Evolutionary conservation across 2,329 filamentous ascomycete species (phyloP).

Genomic region (Talaromyces islandicus): DNA sequence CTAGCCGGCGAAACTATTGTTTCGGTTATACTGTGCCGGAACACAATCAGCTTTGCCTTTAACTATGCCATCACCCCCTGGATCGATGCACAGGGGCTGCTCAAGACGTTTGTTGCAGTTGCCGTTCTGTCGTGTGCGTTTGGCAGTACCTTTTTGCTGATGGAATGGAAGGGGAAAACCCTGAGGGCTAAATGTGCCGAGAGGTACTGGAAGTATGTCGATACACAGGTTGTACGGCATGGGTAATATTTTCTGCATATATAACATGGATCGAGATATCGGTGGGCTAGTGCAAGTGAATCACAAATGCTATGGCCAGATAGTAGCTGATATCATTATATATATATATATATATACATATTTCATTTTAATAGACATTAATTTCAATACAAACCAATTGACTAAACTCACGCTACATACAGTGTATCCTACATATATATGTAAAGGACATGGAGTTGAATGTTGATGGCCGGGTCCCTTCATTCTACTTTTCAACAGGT

Average conservation of each 20-base stretch:
- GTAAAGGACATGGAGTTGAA: too few relatives aligned
- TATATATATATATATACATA: background rate
- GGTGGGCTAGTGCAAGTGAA: background rate
- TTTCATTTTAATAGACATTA: background rate
- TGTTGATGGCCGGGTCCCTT: too few relatives aligned
- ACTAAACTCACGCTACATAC: too few relatives aligned
- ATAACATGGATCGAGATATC: background rate
- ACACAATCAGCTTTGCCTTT: conserved; percentile 29
- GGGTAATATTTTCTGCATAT: background rate
- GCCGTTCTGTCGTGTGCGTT: conserved; percentile 34
- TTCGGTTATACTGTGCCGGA: conserved; percentile 45
- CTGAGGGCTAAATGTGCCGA: conserved; percentile 3
- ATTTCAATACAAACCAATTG: background rate
- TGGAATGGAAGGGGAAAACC: conserved; percentile 46
- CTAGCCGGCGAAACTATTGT: conserved; percentile 46
- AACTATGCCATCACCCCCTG: conserved; percentile 48
- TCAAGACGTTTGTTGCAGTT: conserved; percentile 41
- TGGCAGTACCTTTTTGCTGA: conserved; percentile 37
- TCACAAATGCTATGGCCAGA: background rate
- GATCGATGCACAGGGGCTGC: conserved; percentile 36
- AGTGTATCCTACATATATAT: too few relatives aligned
- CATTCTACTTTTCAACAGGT: too few relatives aligned
- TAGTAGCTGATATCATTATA: background rate
- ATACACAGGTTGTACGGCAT: conserved; percentile 10
- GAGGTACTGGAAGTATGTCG: conserved; percentile 12